Base-by-base conservation (phyloP, 495 filamentous ascomycete species). In the Lasiosphaeria ovina region DNA sequence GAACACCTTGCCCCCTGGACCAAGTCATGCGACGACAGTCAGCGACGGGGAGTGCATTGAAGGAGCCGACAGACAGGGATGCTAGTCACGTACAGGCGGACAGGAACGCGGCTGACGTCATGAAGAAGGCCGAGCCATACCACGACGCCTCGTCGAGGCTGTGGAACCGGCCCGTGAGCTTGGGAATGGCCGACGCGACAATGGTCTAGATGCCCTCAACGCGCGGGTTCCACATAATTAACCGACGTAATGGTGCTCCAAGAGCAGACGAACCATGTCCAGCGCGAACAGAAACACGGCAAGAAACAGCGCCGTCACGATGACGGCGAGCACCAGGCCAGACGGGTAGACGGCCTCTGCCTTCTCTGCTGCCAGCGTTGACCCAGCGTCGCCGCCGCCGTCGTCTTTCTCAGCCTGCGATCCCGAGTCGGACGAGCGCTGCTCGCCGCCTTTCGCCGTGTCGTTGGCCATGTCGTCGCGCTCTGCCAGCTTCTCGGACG, bases 141-240 rank as follows among this genome's bases (percentile, higher is more conserved):
- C 79, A 82, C 6, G 76, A 77, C 16, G 82, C 74, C 35, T 82
- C 80, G 6, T 71, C 67, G 33, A 76, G 61, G 5, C 77, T 74
- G 38, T 73, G 55, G 54, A 82, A 82, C 24, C 77, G 72, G 62
- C 77, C 73, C 0, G 67, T 67, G 10, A 69, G 67, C 11, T 51
- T 77, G 62, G 81, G 81, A 11, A 82, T 80, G 10, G 80, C 80
- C 4, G 77, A 81, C 3, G 78, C 78, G 32, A 81, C 73, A 42
- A 82, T 81, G 33, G 75, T 77, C 60, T 62, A 35, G 17, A 2
- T 24, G 24, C 24, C 24, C 0, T 2, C 24, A 24, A 24, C 24
- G 24, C 24, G 24, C 24, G 24, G 2, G 24, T 24, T 24, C 24
- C 24, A 24, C 24, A 24, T 2, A 24, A 24, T 24, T 24, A 24